Evolutionary conservation across 345 rosid species (phyloP).

Genomic region (Pugionium dolabratum): DNA sequence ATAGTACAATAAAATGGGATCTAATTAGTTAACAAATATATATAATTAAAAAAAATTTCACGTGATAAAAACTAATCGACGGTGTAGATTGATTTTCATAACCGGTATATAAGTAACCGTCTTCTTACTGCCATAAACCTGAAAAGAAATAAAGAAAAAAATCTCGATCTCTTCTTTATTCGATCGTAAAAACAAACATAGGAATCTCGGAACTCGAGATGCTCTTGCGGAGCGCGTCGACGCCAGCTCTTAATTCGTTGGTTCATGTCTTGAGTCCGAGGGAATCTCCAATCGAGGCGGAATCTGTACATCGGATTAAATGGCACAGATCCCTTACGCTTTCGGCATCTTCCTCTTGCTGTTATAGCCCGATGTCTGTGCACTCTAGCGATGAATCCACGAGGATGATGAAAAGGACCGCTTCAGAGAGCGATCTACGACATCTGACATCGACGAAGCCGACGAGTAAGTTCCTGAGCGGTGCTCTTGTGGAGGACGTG

Average conservation of each 20-base stretch:
- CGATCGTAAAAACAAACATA: neutral
- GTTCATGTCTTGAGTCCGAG: conserved; percentile 43
- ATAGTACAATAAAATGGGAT: too few relatives aligned
- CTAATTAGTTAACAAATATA: too few relatives aligned
- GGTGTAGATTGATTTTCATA: conserved; percentile 18
- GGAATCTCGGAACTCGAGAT: conserved; percentile 34
- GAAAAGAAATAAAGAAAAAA: neutral
- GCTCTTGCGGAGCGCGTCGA: conserved; percentile 79
- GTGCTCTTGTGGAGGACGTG: conserved; percentile 44
- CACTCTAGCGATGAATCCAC: conserved; percentile 36
- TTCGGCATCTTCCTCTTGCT: conserved; percentile 44
- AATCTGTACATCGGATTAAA: conserved; percentile 40
- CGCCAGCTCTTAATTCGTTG: conserved; percentile 69
- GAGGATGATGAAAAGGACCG: conserved; percentile 49
- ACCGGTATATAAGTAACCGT: conserved; percentile 16
- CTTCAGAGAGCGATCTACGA: conserved; percentile 62
- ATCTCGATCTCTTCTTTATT: conserved; percentile 16
- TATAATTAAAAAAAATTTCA: neutral
- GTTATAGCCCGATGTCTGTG: conserved; percentile 42
- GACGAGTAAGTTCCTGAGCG: conserved; percentile 30
- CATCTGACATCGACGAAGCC: conserved; percentile 43
- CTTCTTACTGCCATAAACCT: conserved; percentile 22
- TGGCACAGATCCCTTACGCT: conserved; percentile 42
- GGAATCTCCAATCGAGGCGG: conserved; percentile 52
- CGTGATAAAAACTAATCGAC: conserved; percentile 29